Base-by-base conservation (phyloP, 441 rosid genomes). In the Gossypium lobatum region DNA sequence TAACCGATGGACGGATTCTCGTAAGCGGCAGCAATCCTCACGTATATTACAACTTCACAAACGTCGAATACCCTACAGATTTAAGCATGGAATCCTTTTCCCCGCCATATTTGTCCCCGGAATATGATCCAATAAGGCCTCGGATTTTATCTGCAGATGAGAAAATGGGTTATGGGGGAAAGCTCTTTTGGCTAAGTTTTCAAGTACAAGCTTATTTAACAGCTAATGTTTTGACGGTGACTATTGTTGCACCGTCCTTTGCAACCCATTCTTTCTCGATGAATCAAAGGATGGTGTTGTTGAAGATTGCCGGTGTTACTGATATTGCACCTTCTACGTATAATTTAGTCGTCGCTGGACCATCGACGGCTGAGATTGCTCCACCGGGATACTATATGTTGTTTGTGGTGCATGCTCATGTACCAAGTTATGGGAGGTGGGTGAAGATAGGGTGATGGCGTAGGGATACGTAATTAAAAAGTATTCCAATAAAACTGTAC, bases 11-110 rank as follows among this genome's bases (percentile, higher is more conserved):
- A 3, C 87, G 98, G 1, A 75, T 89, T 46, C 17, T 91, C 6
- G 86, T 90, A 0, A 93, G 97, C 0, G 98, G 98, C 0, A 88
- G 92, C 81, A 93, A 93, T 55, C 96, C 96, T 1, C 96, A 92
- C 37, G 3, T 74, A 3, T 78, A 45, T 21, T 94, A 94, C 82
- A 83, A 86, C 72, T 92, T 94, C 78, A 68, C 85, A 1, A 71
- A 83, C 17, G 93, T 89, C 3, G 65, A 80, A 9, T 93, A 76
- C 77, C 97, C 96, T 2, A 93, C 97, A 0, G 97, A 93, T 48
- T 34, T 93, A 6, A 91, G 95, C 81, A 76, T 91, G 18, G 94
- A 91, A 79, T 89, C 90, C 20, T 91, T 80, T 66, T 85, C 82
- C 1, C 98, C 97, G 0, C 91, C 97, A 0, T 91, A 93, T 67